Evolutionary conservation across 169 alveolate species (phyloP).

Genomic region (Cryptosporidium xiaoi): DNA sequence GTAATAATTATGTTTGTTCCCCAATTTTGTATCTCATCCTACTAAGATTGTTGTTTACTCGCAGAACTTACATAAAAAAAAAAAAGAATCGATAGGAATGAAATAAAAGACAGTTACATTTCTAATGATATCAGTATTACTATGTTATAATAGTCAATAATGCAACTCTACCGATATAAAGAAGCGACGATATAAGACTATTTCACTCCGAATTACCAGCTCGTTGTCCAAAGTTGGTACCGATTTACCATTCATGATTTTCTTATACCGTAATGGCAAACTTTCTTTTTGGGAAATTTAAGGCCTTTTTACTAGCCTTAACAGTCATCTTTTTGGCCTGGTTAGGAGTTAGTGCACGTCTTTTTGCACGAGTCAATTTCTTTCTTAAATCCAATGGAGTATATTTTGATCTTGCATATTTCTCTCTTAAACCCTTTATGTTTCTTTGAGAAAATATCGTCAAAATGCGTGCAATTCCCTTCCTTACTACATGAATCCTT

Average conservation of each 20-base stretch:
- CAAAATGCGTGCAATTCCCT: constrained; percentile 92
- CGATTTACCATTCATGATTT: not conserved
- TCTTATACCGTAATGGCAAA: constrained; percentile 80
- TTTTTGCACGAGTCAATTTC: constrained; percentile 91
- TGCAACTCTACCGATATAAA: too few relatives aligned
- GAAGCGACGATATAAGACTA: too few relatives aligned
- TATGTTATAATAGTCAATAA: too few relatives aligned
- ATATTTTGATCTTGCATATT: constrained; percentile 84
- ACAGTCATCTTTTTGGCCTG: constrained; percentile 88
- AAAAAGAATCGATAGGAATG: too few relatives aligned
- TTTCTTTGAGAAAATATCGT: constrained; percentile 92
- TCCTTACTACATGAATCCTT: constrained; percentile 89
- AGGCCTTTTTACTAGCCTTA: constrained; percentile 82
- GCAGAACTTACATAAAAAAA: not conserved
- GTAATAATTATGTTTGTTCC: not conserved
- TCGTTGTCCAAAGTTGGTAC: too few relatives aligned
- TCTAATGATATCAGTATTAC: too few relatives aligned
- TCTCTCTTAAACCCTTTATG: constrained; percentile 86
- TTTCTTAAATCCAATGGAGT: constrained; percentile 90
- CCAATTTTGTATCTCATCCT: not conserved
- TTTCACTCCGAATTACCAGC: too few relatives aligned
- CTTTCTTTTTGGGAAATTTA: constrained; percentile 85
- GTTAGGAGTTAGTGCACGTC: constrained; percentile 88
- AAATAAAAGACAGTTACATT: too few relatives aligned
- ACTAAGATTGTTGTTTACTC: not conserved